Conservation (phyloP, 768 basidiomycete species). For the Coprinopsis cinerea region DNA sequence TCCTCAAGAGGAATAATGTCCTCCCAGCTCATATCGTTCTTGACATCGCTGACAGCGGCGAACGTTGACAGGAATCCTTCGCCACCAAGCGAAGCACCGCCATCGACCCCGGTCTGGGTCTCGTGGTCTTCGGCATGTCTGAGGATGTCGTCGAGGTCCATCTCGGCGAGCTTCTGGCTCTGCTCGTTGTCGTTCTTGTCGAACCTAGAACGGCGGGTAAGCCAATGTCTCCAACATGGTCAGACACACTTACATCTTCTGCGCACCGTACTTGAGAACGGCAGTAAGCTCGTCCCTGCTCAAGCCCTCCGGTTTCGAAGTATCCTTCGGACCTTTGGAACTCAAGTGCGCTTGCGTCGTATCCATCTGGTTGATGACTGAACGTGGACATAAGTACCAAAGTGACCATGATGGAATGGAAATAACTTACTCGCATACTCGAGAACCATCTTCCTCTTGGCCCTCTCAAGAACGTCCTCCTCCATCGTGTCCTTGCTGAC, state of each 20-base stretch:
- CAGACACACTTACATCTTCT: slow-evolving; percentile 71
- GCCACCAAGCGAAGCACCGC: slow-evolving; percentile 92
- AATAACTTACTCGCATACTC: slow-evolving; percentile 91
- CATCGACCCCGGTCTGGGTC: slow-evolving; percentile 78
- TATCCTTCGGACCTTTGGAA: slow-evolving; percentile 63
- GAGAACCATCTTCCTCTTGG: slow-evolving; percentile 99
- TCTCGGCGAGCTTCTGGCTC: slow-evolving; percentile 94
- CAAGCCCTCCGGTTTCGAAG: slow-evolving; percentile 66
- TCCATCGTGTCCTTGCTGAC: slow-evolving; percentile 99
- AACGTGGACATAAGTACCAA: slow-evolving; percentile 4
- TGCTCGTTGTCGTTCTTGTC: slow-evolving; percentile 94
- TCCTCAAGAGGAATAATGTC: slow-evolving; percentile 96
- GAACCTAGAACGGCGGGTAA: slow-evolving; percentile 51
- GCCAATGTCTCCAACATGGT: slow-evolving; percentile 4
- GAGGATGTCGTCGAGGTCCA: slow-evolving; percentile 98
- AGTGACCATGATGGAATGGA: slow-evolving; percentile 3
- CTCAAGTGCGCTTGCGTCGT: slow-evolving; percentile 95
- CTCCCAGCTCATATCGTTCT: slow-evolving; percentile 99
- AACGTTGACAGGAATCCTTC: slow-evolving; percentile 95
- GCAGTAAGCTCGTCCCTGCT: slow-evolving; percentile 97
- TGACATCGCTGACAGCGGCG: slow-evolving; percentile 94
- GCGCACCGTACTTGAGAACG: slow-evolving; percentile 97
- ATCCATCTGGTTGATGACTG: slow-evolving; percentile 99
- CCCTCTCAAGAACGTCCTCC: slow-evolving; percentile 95
- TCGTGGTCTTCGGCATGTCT: slow-evolving; percentile 97